Conservation (phyloP, 768 basidiomycete species). For the Amanita pallidorosea region DNA sequence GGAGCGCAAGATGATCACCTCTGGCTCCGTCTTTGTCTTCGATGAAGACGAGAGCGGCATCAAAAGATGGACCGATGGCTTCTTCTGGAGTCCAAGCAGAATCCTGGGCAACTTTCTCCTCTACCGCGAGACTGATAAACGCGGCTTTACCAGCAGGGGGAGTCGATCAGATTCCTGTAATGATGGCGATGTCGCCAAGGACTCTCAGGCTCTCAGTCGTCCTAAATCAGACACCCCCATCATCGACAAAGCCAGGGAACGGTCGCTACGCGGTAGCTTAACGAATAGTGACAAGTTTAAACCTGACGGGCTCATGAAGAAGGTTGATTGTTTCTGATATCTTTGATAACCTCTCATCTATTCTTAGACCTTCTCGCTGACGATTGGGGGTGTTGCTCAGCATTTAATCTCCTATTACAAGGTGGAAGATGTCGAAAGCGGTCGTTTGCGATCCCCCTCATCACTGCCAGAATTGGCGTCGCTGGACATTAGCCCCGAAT, state of each 20-base stretch:
- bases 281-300: constrained; percentile 95
- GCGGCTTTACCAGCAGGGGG: constrained; percentile 53
- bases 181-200: constrained; percentile 18
- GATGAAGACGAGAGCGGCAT: constrained; percentile 97
- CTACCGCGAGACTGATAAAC: constrained; percentile 89
- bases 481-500: constrained; percentile 78
- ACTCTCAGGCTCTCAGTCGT: constrained; percentile 47
- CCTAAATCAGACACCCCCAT: constrained; percentile 43
- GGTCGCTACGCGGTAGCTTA: constrained; percentile 79
- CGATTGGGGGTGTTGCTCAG: constrained; percentile 75
- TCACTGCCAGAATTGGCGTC: constrained; percentile 80
- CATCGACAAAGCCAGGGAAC: constrained; percentile 66
- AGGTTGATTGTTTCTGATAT: constrained; percentile 40
- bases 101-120: constrained; percentile 93
- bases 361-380: constrained; percentile 79
- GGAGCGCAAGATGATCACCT: constrained; percentile 87
- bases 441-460: constrained; percentile 80
- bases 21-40: constrained; percentile 93
- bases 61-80: constrained; percentile 97
- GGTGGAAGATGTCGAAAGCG: constrained; percentile 81
- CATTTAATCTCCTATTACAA: constrained; percentile 95
- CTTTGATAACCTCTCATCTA: constrained; percentile 1
- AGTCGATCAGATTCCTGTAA: constrained; percentile 27
- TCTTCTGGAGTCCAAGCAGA: constrained; percentile 88
- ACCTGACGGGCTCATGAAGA: constrained; percentile 90